These are phyloP conservation scores for Collybiopsis confluens DNA, from an alignment of 768 basidiomycete genomes.

Conservation along the genomic window DNA sequence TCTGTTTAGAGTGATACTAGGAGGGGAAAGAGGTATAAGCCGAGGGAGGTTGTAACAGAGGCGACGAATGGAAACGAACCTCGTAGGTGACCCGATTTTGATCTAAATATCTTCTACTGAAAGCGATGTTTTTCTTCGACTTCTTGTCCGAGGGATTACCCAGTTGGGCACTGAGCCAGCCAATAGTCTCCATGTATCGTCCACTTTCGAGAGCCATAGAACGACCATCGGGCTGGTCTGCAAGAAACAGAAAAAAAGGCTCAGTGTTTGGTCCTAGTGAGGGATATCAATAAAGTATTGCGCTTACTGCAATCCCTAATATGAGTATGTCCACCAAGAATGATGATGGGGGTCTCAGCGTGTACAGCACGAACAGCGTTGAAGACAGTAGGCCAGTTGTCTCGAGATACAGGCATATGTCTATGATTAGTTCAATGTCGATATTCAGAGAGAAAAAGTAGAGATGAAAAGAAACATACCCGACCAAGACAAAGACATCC, in stretches of 20 bases:
- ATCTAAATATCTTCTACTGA: slow-evolving; percentile 73
- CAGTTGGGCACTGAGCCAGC: slow-evolving; percentile 57
- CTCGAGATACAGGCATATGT: slow-evolving; percentile 77
- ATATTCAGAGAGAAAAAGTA: not conserved
- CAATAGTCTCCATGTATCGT: slow-evolving; percentile 90
- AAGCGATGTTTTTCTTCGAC: slow-evolving; percentile 51
- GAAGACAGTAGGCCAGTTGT: slow-evolving; percentile 73
- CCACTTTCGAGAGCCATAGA: slow-evolving; percentile 81
- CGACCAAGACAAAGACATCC: slow-evolving; percentile 74
- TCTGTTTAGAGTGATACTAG: slow-evolving; percentile 61
- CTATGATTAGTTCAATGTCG: slow-evolving; percentile 28
- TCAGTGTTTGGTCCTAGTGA: not conserved
- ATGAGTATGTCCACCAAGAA: slow-evolving; percentile 81
- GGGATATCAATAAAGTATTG: not conserved
- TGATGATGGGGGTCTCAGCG: slow-evolving; percentile 71
- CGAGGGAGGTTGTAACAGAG: not conserved
- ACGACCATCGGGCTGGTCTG: slow-evolving; percentile 66
- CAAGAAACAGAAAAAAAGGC: not conserved
- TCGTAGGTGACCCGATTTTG: slow-evolving; percentile 76
- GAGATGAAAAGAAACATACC: slow-evolving; percentile 34
- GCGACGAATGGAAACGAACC: slow-evolving; percentile 28
- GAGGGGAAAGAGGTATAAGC: slow-evolving; percentile 6
- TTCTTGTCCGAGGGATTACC: slow-evolving; percentile 36
- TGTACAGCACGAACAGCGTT: slow-evolving; percentile 71
- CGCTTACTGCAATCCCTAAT: slow-evolving; percentile 73